These are phyloP conservation scores for Termitomyces sp. DNA, from an alignment of 768 basidiomycete genomes.

Conservation along the genomic window DNA sequence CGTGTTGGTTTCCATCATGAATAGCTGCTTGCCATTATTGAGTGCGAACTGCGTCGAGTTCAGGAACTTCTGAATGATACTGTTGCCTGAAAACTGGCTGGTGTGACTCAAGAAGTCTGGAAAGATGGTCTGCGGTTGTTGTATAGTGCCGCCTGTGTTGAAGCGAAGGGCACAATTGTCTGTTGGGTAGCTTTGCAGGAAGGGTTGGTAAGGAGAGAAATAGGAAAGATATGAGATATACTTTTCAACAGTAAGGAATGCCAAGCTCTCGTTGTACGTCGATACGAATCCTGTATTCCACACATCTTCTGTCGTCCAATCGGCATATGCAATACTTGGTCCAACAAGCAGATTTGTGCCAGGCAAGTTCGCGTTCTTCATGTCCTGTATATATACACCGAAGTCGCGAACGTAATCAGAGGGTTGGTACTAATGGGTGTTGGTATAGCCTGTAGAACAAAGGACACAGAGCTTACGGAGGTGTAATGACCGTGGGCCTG, in stretches of 20 bases:
- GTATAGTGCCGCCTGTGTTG: constrained; percentile 30
- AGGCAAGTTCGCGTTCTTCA: constrained; percentile 29
- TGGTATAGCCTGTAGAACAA: background rate
- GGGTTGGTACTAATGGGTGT: constrained; percentile 21
- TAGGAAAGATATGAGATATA: constrained; percentile 21
- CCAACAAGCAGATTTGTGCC: constrained; percentile 50
- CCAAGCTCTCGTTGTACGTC: constrained; percentile 32
- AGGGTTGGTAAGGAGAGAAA: constrained; percentile 14
- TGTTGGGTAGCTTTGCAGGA: constrained; percentile 41
- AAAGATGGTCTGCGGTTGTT: constrained; percentile 44
- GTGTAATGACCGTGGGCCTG: constrained; percentile 36
- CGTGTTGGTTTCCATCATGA: constrained; percentile 72
- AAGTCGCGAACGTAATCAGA: constrained; percentile 52
- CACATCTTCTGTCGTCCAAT: constrained; percentile 49
- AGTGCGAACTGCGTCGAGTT: constrained; percentile 42
- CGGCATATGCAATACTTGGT: constrained; percentile 42
- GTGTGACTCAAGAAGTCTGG: constrained; percentile 58
- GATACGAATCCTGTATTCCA: constrained; percentile 48
- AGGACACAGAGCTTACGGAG: background rate
- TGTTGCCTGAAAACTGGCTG: constrained; percentile 28
- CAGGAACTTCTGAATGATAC: constrained; percentile 48
- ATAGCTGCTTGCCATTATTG: constrained; percentile 35
- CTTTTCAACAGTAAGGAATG: constrained; percentile 54
- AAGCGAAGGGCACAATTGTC: constrained; percentile 58
- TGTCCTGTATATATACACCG: constrained; percentile 37